Evolutionary conservation across 176 grass and related monocot species (phyloP), one percentile per base, ranked within the genome.

Genomic region (Phragmites australis): DNA sequence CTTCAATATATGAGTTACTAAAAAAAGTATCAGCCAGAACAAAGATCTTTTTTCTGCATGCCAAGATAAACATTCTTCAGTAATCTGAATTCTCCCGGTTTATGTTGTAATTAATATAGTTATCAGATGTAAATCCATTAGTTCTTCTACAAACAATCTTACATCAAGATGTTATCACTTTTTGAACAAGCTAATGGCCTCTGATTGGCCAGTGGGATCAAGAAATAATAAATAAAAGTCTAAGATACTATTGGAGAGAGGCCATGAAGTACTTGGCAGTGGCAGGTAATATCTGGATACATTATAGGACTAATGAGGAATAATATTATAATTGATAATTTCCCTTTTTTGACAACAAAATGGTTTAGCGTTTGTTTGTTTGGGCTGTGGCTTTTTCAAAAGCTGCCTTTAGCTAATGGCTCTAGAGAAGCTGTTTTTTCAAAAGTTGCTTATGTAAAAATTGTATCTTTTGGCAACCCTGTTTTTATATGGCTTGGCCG

Each of bases 181-280:
- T 19, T 80, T 79, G 58, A 50, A 27, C 41, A 68, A 58, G 56
- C 27, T 66, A 66, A 47, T 46, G 3, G 16, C 59, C 29, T 84
- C 61, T 26, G 6, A 67, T 80, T 67, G 58, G 68, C 27, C 1
- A 8, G 51, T 55, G 21, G 39, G 27, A 65, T 68, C 51, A 79
- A 86, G 27, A 34, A 72, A 37, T 76, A 27, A 41, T 74, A 74
- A 15, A 31, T 31, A 5, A 17, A 65, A 54, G 47, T 48, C 47
- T 49, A 80, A 74, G 29, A 18, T 47, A 12, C 40, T 27, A 21
- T 59, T 0, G 1, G 41, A 30, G 34, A 69, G 37, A 64, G 23
- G 39, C 6, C 4, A 12, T 26, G 4, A 37, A 73, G 12, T 67
- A 46, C 13, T 59, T 56, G 70, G 5, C 47, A 66, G 22, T 66